Evolutionary conservation across 1,284 basidiomycete species (phyloP), one percentile per base, ranked within the genome.

Genomic region (Microbotryum lychnidis-dioicae): DNA sequence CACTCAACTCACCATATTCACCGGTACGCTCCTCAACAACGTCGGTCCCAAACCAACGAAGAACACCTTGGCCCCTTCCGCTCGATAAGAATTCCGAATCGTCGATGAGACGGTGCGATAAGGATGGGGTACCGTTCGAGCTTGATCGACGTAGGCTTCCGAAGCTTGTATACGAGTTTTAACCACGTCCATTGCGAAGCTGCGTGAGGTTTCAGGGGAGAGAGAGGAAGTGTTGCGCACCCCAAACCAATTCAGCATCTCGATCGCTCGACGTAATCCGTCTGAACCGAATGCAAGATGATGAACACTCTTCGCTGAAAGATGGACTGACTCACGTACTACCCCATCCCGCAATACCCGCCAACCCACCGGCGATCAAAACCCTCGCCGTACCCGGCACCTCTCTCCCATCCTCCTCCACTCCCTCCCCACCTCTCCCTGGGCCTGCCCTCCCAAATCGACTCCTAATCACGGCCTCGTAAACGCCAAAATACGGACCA

Each of bases 401-500:
- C 66, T 77, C 79, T 6, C n/a, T 42, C 10, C 23, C 42, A 4
- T 53, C 5, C 33, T 33, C 37, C 37, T 42, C 6, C 27, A 77
- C 62, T 83, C 80, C 8, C 79, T 74, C 50, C 78, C 74, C 57
- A 81, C 21, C 20, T 64, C 23, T 23, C 23, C 23, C 23, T n/a
- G n/a, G n/a, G 23, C 23, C 23, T n/a, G n/a, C n/a, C 23, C 23
- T 23, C 23, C 60, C 31, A 33, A 48, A 29, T 44, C 44, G 10
- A 68, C 80, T 79, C 21, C 87, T 82, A 63, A 83, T 82, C 7
- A 85, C 82, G 25, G 81, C 86, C 76, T 91, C 89, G 73, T 92
- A 92, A 78, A 86, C 82, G 62, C 80, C 79, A 74, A 92, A 93
- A 75, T 92, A 92, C 5, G 85, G 83, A 6, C 89, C 89, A 70